Evolutionary conservation across 176 grass and related monocot genomes (phyloP), one percentile per base, ranked within the genome.

Genomic region (Cocos nucifera): DNA sequence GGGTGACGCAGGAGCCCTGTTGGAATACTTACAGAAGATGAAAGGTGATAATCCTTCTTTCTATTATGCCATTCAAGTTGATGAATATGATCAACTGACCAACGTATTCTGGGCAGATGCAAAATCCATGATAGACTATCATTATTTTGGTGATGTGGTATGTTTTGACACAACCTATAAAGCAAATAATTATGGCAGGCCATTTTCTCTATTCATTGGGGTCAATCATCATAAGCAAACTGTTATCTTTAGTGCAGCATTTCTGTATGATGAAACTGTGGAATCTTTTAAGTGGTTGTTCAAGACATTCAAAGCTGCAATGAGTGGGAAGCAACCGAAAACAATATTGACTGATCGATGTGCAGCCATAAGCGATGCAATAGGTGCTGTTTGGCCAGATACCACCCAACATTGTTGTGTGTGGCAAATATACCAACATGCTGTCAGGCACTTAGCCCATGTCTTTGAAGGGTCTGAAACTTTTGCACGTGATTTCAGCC

Each of bases 261-360:
- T 96, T 72, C 17, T 96, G 49, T 96, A 96, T 72, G 86, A 89
- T 87, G 83, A 96, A 82, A 82, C 80, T 59, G 64, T 78, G 58
- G 86, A 82, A 66, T 90, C 92, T 67, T 87, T 85, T 64, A 96
- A 85, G 35, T 96, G 92, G 92, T 70, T 96, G 72, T 73, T 96
- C 59, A 80, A 96, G 62, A 77, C 83, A 50, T 96, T 90, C 80
- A 85, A 79, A 67, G 51, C 16, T 57, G 81, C 77, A 19, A 90
- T 96, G 86, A 80, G 75, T 24, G 77, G 71, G 29, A 96, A 88
- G 62, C 75, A 84, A 18, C 86, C 92, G 39, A 77, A 78, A 29
- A 85, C 69, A 58, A 67, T 96, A 66, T 80, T 88, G 49, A 90
- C 83, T 16, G 80, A 80, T 72, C 73, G 39, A 55, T 78, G 60